Evolutionary conservation across 202 grass and related monocot genomes (phyloP).

Genomic region (Schoenoplectus tabernaemontani): DNA sequence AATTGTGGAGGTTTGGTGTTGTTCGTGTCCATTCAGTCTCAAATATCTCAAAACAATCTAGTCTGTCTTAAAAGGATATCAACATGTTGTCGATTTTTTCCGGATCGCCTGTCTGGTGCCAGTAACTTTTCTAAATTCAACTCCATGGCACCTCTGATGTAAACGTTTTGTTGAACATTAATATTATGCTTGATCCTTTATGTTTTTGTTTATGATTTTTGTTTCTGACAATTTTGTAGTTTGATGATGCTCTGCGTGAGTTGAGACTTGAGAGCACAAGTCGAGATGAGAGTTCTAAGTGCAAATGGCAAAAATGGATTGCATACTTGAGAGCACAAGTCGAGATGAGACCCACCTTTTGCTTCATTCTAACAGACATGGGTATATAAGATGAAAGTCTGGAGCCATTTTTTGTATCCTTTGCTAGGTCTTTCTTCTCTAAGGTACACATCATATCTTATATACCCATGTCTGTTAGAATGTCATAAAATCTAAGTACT

Average conservation of each 20-base stretch:
- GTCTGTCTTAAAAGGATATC: background rate
- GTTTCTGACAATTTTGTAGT: conserved; percentile 36
- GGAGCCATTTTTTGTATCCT: no score
- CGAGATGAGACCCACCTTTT: no score
- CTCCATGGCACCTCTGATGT: background rate
- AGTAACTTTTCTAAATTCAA: background rate
- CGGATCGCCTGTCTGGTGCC: background rate
- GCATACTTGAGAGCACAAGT: conserved; percentile 68
- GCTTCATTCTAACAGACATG: no score
- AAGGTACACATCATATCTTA: conserved; percentile 45
- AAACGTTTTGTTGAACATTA: background rate
- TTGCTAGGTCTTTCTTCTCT: conserved; percentile 42
- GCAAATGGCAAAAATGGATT: conserved; percentile 52
- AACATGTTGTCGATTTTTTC: background rate
- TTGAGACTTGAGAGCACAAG: conserved; percentile 72
- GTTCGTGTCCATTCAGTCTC: background rate
- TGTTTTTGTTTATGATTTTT: background rate
- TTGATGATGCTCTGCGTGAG: conserved; percentile 43
- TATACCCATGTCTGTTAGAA: background rate
- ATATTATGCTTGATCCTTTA: background rate
- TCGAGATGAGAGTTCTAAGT: conserved; percentile 68
- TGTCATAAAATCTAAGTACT: background rate
- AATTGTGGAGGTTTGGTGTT: background rate
- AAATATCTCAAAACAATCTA: background rate
- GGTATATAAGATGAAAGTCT: no score